phyloP scores from a whole-genome alignment of 164 flowering plant genomes.

The Stephania yunnanensis region DNA sequence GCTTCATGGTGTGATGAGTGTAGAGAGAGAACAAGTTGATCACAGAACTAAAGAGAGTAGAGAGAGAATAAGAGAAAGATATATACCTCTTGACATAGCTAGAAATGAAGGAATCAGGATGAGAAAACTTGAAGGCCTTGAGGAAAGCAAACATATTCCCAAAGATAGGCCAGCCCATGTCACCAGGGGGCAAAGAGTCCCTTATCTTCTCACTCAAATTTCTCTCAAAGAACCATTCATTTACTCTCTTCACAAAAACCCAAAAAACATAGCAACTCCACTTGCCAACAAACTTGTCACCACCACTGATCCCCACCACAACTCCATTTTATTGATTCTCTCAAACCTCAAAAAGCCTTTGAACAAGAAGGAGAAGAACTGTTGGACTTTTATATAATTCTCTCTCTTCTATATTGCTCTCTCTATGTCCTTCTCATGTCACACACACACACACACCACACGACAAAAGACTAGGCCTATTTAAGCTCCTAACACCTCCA shows the following conservation, averaged over 20 bases:
- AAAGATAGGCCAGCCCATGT: constrained; percentile 75
- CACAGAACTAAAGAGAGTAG: background rate
- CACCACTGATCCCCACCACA: constrained; percentile 9
- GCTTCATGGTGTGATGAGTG: background rate
- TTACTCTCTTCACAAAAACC: constrained; percentile 34
- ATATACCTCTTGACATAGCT: constrained; percentile 45
- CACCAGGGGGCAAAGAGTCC: constrained; percentile 70
- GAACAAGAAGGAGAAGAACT: background rate
- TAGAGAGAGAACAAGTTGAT: background rate
- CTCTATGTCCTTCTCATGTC: too few relatives aligned
- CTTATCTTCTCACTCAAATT: constrained; percentile 38
- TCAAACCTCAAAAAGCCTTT: background rate
- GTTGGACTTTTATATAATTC: background rate
- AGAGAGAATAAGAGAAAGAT: constrained; percentile 12
- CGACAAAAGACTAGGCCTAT: background rate
- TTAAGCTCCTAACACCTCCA: background rate
- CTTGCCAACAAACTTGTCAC: background rate
- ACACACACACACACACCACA: too few relatives aligned
- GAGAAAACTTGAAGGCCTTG: constrained; percentile 59
- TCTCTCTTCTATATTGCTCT: too few relatives aligned
- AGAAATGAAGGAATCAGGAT: constrained; percentile 78
- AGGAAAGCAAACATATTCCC: constrained; percentile 87
- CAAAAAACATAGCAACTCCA: constrained; percentile 23
- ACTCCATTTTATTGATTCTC: background rate
- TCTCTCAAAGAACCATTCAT: constrained; percentile 51